Base-by-base conservation (phyloP, 2,329 filamentous ascomycete species). In the Fusarium robinianum region DNA sequence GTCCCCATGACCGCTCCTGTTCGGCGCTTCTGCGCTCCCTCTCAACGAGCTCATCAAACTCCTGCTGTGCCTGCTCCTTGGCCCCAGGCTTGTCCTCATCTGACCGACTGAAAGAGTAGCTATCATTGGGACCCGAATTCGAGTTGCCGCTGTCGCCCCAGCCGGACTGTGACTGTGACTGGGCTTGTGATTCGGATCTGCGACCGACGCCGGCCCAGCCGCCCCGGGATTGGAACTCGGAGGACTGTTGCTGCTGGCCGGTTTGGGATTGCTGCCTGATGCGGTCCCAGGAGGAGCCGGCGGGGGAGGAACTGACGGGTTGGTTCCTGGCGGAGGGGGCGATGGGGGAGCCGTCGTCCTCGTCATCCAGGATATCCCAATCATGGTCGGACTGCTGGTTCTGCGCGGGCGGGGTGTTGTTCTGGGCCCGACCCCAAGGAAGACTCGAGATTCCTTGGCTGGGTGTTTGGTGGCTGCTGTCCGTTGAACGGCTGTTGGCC, bases 1-100 rank as follows among this genome's bases (percentile, higher is more conserved):
- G 53, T 17, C 57, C 37, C 62, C 63, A 68, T 5, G 60, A 47
- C 5, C 40, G 49, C 17, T 58, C 60, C 36, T 67, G 63, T 5
- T 65, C 63, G 4, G 40, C 45, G 15, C 63, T 65, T 11, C 48
- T 59, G 15, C 71, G 64, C 45, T 79, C 76, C 10, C 66, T 63
- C 27, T 79, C 75, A 3, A 79, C 42, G 44, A 78, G 63, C 14
- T 64, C 65, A 46, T 79, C 76, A 51, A 79, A 79, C 19, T 79
- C 74, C 45, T 65, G 69, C 45, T 79, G 76, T 5, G 76, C 75
- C 49, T 74, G 68, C 7, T 68, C 67, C 57, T 71, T 76, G 29
- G 67, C 68, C 11, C 63, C 57, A 4, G 56, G 51, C 43, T 58
- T 67, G 15, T 73, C 69, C 40, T 68, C 67, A 7, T 73, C 72